phyloP scores from a whole-genome alignment of 768 basidiomycete genomes.

The Pisolithus albus region DNA sequence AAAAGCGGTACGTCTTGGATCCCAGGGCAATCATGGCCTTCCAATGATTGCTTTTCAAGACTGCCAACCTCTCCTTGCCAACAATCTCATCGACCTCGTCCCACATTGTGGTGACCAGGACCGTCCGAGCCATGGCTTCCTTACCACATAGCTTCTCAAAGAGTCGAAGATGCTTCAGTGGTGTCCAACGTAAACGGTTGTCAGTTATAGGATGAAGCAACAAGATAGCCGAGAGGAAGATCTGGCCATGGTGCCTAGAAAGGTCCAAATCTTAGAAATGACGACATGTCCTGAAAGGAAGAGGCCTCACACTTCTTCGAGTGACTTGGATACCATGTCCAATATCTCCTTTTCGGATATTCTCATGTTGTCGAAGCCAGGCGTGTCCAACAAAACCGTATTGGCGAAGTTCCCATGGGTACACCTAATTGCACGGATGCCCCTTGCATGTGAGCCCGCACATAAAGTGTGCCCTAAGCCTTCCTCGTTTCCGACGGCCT shows the following conservation, averaged over 20 bases:
- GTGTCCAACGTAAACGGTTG: conserved; percentile 29
- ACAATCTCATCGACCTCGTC: conserved; percentile 12
- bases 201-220: conserved; percentile 37
- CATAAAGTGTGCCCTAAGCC: background rate
- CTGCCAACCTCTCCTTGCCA: conserved; percentile 15
- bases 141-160: conserved; percentile 27
- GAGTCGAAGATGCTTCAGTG: conserved; percentile 27
- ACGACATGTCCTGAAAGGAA: too few relatives aligned
- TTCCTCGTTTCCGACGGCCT: background rate
- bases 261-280: background rate
- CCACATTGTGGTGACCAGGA: conserved; percentile 19
- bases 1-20: conserved; percentile 4
- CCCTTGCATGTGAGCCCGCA: background rate
- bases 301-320: too few relatives aligned
- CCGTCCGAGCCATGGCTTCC: conserved; percentile 24
- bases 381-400: background rate
- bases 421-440: background rate
- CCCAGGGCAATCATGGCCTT: conserved; percentile 7
- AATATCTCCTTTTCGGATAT: background rate
- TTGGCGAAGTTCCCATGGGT: background rate
- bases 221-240: conserved; percentile 27
- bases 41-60: conserved; percentile 1
- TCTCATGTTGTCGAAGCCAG: background rate
- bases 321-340: background rate
- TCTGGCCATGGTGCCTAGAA: conserved; percentile 6